These are phyloP conservation scores for Terana coerulea DNA, from an alignment of 768 basidiomycete genomes.

Conservation along the genomic window DNA sequence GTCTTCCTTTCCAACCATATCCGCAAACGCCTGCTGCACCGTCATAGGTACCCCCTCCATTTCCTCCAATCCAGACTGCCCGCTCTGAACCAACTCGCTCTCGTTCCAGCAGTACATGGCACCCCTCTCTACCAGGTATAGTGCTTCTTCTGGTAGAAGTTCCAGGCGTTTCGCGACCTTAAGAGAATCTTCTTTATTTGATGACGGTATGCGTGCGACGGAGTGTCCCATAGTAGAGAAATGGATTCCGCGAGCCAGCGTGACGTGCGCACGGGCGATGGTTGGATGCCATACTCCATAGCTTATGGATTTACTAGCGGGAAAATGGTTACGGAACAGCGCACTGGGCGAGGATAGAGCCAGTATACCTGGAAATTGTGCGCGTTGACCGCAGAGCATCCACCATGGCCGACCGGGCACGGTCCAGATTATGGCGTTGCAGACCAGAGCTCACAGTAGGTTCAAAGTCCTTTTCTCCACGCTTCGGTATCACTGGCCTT, in stretches of 20 bases:
- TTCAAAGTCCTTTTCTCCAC: conserved; percentile 98
- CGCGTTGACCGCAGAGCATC: conserved; percentile 70
- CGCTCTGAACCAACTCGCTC: conserved; percentile 19
- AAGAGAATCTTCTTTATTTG: conserved; percentile 24
- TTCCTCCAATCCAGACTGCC: conserved; percentile 27
- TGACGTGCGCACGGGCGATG: conserved; percentile 62
- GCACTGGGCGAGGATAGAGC: background rate
- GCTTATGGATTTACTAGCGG: conserved; percentile 71
- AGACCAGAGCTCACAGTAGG: conserved; percentile 65
- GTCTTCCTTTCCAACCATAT: conserved; percentile 78
- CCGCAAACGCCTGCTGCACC: conserved; percentile 84
- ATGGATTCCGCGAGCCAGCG: conserved; percentile 75
- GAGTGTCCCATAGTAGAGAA: conserved; percentile 83
- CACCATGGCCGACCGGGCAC: conserved; percentile 83
- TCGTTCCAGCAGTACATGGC: conserved; percentile 81
- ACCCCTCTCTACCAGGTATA: conserved; percentile 92
- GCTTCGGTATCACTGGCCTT: conserved; percentile 83
- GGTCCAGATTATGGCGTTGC: conserved; percentile 78
- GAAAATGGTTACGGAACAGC: too few species aligned
- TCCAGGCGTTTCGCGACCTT: conserved; percentile 69
- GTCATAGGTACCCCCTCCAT: conserved; percentile 72
- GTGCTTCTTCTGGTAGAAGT: conserved; percentile 89
- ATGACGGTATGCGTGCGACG: conserved; percentile 44
- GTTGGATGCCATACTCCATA: conserved; percentile 77
- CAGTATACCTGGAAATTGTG: conserved; percentile 67